These are phyloP conservation scores for Eimeria necatrix DNA, from an alignment of 169 alveolate species.

Conservation along the genomic window DNA sequence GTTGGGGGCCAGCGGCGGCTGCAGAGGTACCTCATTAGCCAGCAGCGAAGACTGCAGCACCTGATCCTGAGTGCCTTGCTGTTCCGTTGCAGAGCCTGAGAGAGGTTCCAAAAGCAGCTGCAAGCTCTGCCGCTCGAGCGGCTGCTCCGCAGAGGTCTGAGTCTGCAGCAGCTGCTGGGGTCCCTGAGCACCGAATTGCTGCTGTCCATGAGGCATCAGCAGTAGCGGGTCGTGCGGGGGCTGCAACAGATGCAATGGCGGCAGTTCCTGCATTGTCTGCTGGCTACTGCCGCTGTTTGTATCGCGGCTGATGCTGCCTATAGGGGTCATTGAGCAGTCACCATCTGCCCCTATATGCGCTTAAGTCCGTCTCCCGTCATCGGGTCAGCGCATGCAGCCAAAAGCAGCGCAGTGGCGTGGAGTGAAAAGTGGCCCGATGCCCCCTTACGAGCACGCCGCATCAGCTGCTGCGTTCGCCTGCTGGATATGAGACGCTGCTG, in stretches of 20 bases:
- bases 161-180: slow-evolving; percentile 53
- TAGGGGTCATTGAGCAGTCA: slow-evolving; percentile 33
- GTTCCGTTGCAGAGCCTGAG: background rate
- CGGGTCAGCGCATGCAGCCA: background rate
- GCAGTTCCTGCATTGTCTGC: slow-evolving; percentile 47
- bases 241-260: slow-evolving; percentile 67
- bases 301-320: slow-evolving; percentile 18
- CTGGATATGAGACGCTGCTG: background rate
- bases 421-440: background rate
- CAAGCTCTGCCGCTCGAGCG: background rate
- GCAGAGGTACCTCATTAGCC: slow-evolving; percentile 44
- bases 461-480: slow-evolving; percentile 42
- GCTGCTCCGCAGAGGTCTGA: background rate
- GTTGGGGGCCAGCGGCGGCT: slow-evolving; percentile 7
- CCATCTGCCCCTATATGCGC: background rate
- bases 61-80: background rate
- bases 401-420: background rate
- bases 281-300: slow-evolving; percentile 50
- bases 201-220: slow-evolving; percentile 5
- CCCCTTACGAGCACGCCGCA: background rate
- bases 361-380: background rate
- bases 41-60: slow-evolving; percentile 40
- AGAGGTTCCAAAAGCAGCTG: slow-evolving; percentile 2
- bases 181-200: background rate
- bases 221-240: slow-evolving; percentile 35